Evolutionary conservation across 345 rosid genomes (phyloP), one percentile per base, ranked within the genome.

Genomic region (Syzygium grande): DNA sequence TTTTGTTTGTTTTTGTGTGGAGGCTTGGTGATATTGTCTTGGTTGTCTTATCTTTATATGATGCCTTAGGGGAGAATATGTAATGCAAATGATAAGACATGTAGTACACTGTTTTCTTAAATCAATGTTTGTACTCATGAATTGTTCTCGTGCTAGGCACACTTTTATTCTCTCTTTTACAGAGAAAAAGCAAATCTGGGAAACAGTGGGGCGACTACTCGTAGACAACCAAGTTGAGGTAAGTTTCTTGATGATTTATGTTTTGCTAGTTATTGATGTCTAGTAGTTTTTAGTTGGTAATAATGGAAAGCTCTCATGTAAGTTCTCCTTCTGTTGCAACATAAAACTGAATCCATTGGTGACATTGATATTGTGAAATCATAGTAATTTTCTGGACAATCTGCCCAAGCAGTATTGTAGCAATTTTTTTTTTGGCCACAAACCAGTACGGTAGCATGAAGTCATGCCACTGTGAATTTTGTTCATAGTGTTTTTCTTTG

Each of bases 181-280:
- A 68, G 97, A 95, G 90, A 96, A 96, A 86, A 96, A 92, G 89
- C 92, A 94, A 86, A 95, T 98, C 79, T 96, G 99, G 99, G 92
- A 84, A 87, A 92, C 95, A 46, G 99, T 96, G 89, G 98, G 95
- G 91, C 92, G 88, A 90, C 93, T 96, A 53, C 98, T 98, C 54
- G 91, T 91, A 58, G 99, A 98, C 93, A 96, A 92, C 90, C 99
- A 96, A 96, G 99, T 98, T 84, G 99, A 98, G 99, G 99, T 92
- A 93, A 93, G 93, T 90, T 90, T 84, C 84, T 55, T 49, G 78
- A 84, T 89, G 84, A 73, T 54, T 88, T 65, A 79, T 83, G 8
- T 85, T 54, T 86, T 86, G 51, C 54, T 77, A 41, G 38, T 30
- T 85, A 61, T 3, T 86, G 58, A 83, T 68, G 83, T 84, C 78